Conservation (phyloP, 176 grass and related monocot genomes). For the Dendrocalamus sinicus region DNA sequence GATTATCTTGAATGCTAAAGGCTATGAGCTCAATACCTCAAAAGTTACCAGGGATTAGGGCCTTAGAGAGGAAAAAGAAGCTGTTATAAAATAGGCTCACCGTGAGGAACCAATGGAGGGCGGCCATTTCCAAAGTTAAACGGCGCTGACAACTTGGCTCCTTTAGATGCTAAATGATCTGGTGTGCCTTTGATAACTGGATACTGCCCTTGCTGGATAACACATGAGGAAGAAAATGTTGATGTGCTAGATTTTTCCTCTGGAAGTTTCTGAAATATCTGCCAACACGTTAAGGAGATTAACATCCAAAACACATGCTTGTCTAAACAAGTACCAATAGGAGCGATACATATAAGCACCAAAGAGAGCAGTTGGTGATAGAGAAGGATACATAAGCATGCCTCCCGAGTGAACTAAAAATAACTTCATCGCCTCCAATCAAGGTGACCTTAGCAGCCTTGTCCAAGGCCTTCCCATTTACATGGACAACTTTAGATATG, state of each 20-base stretch:
- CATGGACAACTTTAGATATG: slow-evolving; percentile 71
- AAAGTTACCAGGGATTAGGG: slow-evolving; percentile 19
- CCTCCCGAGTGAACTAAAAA: slow-evolving; percentile 71
- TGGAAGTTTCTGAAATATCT: slow-evolving; percentile 91
- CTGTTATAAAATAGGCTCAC: slow-evolving; percentile 47
- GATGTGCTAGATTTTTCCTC: slow-evolving; percentile 69
- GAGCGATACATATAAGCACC: slow-evolving; percentile 10
- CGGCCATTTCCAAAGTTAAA: slow-evolving; percentile 60
- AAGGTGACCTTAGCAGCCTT: slow-evolving; percentile 75
- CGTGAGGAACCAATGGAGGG: slow-evolving; percentile 68
- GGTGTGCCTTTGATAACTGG: slow-evolving; percentile 30
- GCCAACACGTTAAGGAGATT: slow-evolving; percentile 58
- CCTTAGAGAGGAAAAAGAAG: slow-evolving; percentile 11
- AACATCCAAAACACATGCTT: slow-evolving; percentile 20
- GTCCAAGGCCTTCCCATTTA: slow-evolving; percentile 90
- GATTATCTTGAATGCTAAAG: slow-evolving; percentile 9
- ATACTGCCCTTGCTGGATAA: slow-evolving; percentile 38
- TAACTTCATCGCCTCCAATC: slow-evolving; percentile 83
- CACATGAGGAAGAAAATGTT: slow-evolving; percentile 49
- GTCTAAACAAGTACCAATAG: slow-evolving; percentile 23
- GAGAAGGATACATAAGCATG: slow-evolving; percentile 92
- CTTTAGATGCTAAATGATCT: slow-evolving; percentile 57
- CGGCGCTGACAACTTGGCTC: slow-evolving; percentile 55
- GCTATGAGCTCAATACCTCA: slow-evolving; percentile 11
- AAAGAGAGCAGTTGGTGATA: slow-evolving; percentile 19